Percentiles rank a stretch among this genome's conserved stretches.
phyloP scores from a whole-genome alignment of 148 eudicot genomes.

The Persicaria tinctoria region DNA sequence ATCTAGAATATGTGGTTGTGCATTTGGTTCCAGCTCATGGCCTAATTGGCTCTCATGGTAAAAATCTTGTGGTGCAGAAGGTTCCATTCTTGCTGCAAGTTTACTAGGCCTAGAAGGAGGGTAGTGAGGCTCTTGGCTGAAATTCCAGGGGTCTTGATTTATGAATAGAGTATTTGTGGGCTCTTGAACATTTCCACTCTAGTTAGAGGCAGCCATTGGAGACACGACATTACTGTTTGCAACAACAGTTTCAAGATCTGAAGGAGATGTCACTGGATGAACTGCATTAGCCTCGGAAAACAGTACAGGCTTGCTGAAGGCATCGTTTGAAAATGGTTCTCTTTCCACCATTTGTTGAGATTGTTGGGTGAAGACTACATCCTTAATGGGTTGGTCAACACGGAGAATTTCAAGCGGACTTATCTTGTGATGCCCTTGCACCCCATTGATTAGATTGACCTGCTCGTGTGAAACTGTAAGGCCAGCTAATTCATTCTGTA shows the following conservation, averaged over 20 bases:
- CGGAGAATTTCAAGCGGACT: constrained; percentile 30
- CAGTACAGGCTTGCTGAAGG: constrained; percentile 11
- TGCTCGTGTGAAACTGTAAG: constrained; percentile 20
- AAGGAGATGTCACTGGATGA: constrained; percentile 23
- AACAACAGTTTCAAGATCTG: constrained; percentile 23
- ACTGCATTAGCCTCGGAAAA: constrained; percentile 11
- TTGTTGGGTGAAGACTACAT: constrained; percentile 27
- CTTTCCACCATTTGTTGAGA: constrained; percentile 18
- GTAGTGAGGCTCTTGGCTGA: constrained; percentile 43
- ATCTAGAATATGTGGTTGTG: constrained; percentile 34
- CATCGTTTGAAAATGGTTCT: constrained; percentile 20
- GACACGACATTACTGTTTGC: constrained; percentile 18
- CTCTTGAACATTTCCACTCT: constrained; percentile 37
- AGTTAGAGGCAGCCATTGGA: constrained; percentile 30
- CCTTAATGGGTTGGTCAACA: constrained; percentile 28
- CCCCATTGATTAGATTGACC: constrained; percentile 24
- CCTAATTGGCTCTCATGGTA: constrained; percentile 33
- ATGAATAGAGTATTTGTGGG: constrained; percentile 58
- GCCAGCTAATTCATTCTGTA: constrained; percentile 25
- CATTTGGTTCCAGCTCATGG: constrained; percentile 25
- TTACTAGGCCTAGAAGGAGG: constrained; percentile 75
- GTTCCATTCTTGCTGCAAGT: constrained; percentile 40
- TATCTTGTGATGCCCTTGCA: constrained; percentile 40
- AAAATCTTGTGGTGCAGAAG: constrained; percentile 27
- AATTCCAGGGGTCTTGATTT: constrained; percentile 76